Base-by-base conservation (phyloP, 306 rosid genomes). In the Casuarina cunninghamiana region DNA sequence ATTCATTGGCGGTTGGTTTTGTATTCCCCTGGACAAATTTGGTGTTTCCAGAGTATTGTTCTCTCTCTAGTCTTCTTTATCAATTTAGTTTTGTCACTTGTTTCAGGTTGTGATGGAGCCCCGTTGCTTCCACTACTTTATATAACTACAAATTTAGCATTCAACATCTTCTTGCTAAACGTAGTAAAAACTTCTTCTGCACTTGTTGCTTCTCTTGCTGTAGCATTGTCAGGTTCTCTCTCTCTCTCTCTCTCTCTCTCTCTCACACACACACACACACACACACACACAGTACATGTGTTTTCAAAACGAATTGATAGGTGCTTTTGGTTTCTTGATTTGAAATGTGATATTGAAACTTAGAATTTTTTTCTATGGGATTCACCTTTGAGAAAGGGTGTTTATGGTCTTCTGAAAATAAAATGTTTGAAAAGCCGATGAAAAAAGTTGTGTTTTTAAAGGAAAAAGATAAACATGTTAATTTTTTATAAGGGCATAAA, bases 61-160 rank as follows among this genome's bases (percentile, higher is more conserved):
- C 15, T 13, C 35, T 66, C 63, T 67, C 13, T 19, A 5, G 45
- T 54, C 70, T 78, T 78, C 77, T 79, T 66, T 11, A 60, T 67
- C 15, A 17, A 19, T 73, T 38, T 35, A 19, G 65, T 38, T 63
- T 61, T n/a, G 4, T 45, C 60, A 32, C 69, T 39, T 61, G 51
- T 82, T 75, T 76, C 89, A 94, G 96, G 84, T 86, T 92, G 97
- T 77, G 82, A 78, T 51, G 98, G 98, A 32, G 92, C 98, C 66
- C 97, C 97, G 55, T 83, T 86, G 87, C 98, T 94, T 69, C 98
- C 97, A 8, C 81, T 91, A 72, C 97, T 94, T 55, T 94, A 91
- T 71, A 67, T 94, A 78, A 17, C 78, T 62, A 84, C 81, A 70
- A 94, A 94, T 85, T 84, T 94, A 76, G 78, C 88, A 72, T 94